Percentiles rank a stretch among this genome's conserved stretches.
Conservation (phyloP, 1,284 basidiomycete species). For the Polyporus tsugae region DNA sequence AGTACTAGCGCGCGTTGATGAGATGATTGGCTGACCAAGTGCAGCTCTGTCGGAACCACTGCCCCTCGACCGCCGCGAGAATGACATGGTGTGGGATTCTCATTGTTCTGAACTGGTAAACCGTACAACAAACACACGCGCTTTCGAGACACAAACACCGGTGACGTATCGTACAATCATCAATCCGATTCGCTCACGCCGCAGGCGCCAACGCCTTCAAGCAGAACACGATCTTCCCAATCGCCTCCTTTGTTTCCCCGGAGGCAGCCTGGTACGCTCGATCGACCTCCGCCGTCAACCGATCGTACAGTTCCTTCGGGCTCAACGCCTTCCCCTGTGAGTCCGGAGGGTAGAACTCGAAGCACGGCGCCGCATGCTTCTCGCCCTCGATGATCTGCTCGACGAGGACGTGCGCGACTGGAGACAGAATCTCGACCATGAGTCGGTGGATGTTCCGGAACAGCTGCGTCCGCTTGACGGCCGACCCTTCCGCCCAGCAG, state of each 20-base stretch:
- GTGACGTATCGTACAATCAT: neutral
- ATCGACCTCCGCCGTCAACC: slow-evolving; percentile 8
- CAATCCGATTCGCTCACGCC: neutral
- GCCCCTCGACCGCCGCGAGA: too few species aligned
- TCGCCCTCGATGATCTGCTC: slow-evolving; percentile 17
- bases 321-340: neutral
- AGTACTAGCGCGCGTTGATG: too few species aligned
- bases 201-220: slow-evolving; percentile 3
- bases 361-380: slow-evolving; percentile 24
- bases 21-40: too few species aligned
- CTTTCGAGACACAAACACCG: too few species aligned
- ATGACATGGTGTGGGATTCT: neutral
- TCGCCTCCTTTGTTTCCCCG: slow-evolving; percentile 3
- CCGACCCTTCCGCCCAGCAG: slow-evolving; percentile 22
- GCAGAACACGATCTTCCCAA: slow-evolving; percentile 14
- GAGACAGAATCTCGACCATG: slow-evolving; percentile 29
- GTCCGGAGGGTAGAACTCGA: slow-evolving; percentile 23
- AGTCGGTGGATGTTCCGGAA: slow-evolving; percentile 27
- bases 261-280: neutral
- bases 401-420: slow-evolving; percentile 27
- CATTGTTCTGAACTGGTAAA: neutral
- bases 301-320: slow-evolving; percentile 1
- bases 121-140: neutral
- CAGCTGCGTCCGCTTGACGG: slow-evolving; percentile 20
- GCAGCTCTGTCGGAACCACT: too few species aligned